These are phyloP conservation scores for Rhizopogon sp. DNA, from an alignment of 768 basidiomycete genomes.

Conservation along the genomic window DNA sequence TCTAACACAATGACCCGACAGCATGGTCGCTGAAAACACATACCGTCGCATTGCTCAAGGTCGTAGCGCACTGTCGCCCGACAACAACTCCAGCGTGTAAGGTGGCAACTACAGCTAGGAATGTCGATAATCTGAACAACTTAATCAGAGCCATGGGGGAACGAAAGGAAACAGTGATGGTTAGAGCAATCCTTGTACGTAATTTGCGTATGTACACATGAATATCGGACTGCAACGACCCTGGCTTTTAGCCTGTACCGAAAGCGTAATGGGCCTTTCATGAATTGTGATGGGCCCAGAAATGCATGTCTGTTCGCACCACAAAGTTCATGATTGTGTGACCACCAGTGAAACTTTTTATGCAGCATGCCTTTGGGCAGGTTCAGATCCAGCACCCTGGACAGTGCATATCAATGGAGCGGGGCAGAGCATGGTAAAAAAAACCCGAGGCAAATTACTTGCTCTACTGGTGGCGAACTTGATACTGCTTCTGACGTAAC, in stretches of 20 bases:
- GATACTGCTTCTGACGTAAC: no score
- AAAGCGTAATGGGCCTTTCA: no score
- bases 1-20: not conserved
- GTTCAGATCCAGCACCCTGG: not conserved
- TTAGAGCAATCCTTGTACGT: not conserved
- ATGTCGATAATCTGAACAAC: not conserved
- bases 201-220: not conserved
- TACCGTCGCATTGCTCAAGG: slow-evolving; percentile 9
- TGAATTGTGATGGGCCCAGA: no score
- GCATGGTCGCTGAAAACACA: not conserved
- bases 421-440: no score
- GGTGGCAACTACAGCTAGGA: not conserved
- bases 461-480: no score
- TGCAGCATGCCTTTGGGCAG: not conserved
- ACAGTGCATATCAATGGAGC: no score
- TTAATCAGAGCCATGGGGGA: not conserved
- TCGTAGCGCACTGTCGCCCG: slow-evolving; percentile 5
- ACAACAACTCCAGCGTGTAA: slow-evolving; percentile 2
- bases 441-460: no score
- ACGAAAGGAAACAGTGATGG: not conserved
- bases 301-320: not conserved
- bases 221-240: no score
- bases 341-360: not conserved
- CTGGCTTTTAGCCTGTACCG: no score
- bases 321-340: not conserved